Conservation (phyloP, 2,329 filamentous ascomycete species). For the Epichloe scottii region DNA sequence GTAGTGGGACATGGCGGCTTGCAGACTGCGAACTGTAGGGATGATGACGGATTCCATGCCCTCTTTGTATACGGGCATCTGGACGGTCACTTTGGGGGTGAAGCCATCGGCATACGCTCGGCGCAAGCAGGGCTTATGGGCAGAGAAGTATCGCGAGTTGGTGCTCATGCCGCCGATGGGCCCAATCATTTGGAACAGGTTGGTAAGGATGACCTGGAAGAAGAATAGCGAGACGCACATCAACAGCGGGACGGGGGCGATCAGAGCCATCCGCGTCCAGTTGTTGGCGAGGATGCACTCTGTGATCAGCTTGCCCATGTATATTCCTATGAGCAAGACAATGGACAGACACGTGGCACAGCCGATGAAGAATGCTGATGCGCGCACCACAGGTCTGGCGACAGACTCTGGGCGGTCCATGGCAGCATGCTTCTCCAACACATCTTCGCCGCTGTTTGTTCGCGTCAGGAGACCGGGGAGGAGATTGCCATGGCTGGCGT, state of each 20-base stretch:
- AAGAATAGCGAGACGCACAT: conserved; percentile 25
- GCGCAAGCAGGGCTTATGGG: conserved; percentile 21
- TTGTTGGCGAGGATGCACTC: conserved; percentile 25
- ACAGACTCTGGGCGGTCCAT: conserved; percentile 24
- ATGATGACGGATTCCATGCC: conserved; percentile 30
- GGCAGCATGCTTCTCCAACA: conserved; percentile 13
- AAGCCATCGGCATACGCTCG: conserved; percentile 21
- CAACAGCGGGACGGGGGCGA: conserved; percentile 23
- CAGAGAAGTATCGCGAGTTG: conserved; percentile 33
- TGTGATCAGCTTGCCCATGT: conserved; percentile 23
- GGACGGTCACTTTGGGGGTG: conserved; percentile 21
- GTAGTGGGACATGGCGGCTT: conserved; percentile 36
- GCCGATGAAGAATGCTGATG: conserved; percentile 26
- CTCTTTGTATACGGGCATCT: conserved; percentile 30
- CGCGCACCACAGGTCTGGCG: conserved; percentile 25
- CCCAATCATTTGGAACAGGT: conserved; percentile 33
- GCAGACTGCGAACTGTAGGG: conserved; percentile 35
- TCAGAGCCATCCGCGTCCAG: conserved; percentile 25
- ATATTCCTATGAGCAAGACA: conserved; percentile 25
- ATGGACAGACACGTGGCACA: conserved; percentile 24
- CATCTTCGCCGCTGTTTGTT: conserved; percentile 13
- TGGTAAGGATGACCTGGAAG: conserved; percentile 28
- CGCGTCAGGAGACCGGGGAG: conserved; percentile 1
- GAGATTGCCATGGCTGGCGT: conserved; percentile 12
- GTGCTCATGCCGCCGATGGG: conserved; percentile 30